Evolutionary conservation across 176 grass and related monocot genomes (phyloP).

Genomic region (Cenchrus purpureus): DNA sequence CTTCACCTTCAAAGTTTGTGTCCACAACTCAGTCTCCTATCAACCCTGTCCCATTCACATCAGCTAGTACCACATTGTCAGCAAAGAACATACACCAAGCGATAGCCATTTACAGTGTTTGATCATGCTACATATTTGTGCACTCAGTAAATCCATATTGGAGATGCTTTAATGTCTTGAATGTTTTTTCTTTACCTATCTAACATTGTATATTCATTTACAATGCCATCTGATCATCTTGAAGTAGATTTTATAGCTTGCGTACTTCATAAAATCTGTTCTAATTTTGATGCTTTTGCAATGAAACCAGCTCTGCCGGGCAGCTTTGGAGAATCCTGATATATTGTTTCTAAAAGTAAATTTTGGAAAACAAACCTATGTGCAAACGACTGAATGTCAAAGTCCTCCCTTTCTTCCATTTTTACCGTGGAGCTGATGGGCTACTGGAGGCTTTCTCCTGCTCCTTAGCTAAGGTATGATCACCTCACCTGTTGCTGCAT

Average conservation of each 20-base stretch:
- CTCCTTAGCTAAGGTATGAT: conserved; percentile 86
- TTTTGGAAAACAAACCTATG: conserved; percentile 99
- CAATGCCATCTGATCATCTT: not conserved
- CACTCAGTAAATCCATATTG: conserved; percentile 12
- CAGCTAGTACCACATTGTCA: not conserved
- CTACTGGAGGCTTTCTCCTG: conserved; percentile 90
- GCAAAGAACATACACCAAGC: not conserved
- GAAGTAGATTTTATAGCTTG: not conserved
- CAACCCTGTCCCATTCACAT: not conserved
- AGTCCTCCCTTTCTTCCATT: conserved; percentile 96
- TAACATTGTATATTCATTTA: conserved; percentile 6
- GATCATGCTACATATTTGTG: not conserved
- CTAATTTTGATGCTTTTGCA: conserved; percentile 25
- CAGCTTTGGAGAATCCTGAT: conserved; percentile 71
- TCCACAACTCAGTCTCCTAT: not conserved
- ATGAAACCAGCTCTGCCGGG: conserved; percentile 74
- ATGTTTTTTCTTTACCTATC: not conserved
- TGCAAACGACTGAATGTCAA: conserved; percentile 98
- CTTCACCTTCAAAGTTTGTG: not conserved
- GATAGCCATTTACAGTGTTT: conserved; percentile 17
- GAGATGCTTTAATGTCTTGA: conserved; percentile 7
- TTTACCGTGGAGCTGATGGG: conserved; percentile 95
- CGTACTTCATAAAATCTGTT: conserved; percentile 17
- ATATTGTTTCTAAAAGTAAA: conserved; percentile 90
- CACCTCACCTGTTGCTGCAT: not conserved